Evolutionary conservation across 2,329 filamentous ascomycete species (phyloP).

Genomic region (Diaporthe helianthi): DNA sequence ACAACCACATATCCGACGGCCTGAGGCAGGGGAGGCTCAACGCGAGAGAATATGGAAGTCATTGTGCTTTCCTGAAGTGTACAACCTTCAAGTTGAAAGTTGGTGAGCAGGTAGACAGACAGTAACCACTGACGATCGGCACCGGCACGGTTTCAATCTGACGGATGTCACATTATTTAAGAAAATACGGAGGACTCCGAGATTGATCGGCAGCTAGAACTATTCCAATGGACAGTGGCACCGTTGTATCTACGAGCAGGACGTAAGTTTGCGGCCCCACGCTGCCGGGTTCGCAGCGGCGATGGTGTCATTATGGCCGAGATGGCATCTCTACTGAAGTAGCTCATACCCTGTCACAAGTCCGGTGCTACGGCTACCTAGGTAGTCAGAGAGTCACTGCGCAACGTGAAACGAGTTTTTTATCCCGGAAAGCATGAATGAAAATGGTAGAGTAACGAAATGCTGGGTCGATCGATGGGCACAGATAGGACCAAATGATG

Average conservation of each 20-base stretch:
- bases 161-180: slow-evolving; percentile 1
- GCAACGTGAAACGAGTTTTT: neutral
- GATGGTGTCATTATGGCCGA: slow-evolving; percentile 7
- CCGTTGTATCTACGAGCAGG: too few relatives aligned
- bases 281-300: slow-evolving; percentile 2
- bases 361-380: neutral
- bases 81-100: too few relatives aligned
- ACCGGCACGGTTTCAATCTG: neutral
- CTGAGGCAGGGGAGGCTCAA: slow-evolving; percentile 29
- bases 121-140: slow-evolving; percentile 9
- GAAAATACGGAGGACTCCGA: neutral
- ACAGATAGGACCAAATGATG: neutral
- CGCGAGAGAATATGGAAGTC: slow-evolving; percentile 5
- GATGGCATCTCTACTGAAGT: neutral
- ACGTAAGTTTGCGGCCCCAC: slow-evolving; percentile 20
- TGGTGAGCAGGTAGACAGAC: neutral
- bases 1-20: slow-evolving; percentile 32
- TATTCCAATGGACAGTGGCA: neutral
- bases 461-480: neutral
- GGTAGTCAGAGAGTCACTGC: neutral
- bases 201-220: neutral
- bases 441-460: neutral
- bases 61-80: neutral
- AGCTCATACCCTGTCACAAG: too few relatives aligned
- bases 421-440: neutral